Evolutionary conservation across 139 green algal genomes (phyloP).

Genomic region (Coelastrella sp.): DNA sequence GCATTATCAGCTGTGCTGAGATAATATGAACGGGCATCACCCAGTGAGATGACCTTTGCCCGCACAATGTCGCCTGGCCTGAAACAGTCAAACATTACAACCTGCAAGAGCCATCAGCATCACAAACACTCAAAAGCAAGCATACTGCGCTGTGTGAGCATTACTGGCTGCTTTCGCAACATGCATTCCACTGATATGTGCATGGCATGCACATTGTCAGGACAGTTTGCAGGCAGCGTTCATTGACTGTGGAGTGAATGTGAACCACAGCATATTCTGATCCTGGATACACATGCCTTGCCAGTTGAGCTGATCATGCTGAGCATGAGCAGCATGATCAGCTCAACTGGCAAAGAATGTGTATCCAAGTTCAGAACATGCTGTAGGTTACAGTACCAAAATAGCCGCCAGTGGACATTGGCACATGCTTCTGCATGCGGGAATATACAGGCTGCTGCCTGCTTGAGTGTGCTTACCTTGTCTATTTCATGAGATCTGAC

Average conservation of each 20-base stretch:
- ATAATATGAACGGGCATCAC: constrained; percentile 89
- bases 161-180: too few species aligned
- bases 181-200: too few species aligned
- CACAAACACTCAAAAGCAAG: not conserved
- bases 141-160: not conserved
- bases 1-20: constrained; percentile 92
- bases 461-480: not conserved
- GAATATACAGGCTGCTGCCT: not conserved
- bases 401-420: too few species aligned
- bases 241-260: too few species aligned
- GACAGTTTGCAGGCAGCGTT: too few species aligned
- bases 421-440: not conserved
- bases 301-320: too few species aligned
- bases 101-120: constrained; percentile 64
- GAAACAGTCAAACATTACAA: constrained; percentile 90
- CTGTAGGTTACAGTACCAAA: too few species aligned
- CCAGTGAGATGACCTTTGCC: constrained; percentile 80
- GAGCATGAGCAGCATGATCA: too few species aligned
- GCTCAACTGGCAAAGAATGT: too few species aligned
- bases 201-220: too few species aligned
- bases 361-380: not conserved
- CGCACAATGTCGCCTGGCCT: constrained; percentile 88
- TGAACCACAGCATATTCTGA: too few species aligned
- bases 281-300: too few species aligned
- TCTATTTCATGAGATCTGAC: constrained; percentile 12